phyloP scores from a whole-genome alignment of 2,329 filamentous ascomycete genomes.

The Emmonsiellopsis sp. region DNA sequence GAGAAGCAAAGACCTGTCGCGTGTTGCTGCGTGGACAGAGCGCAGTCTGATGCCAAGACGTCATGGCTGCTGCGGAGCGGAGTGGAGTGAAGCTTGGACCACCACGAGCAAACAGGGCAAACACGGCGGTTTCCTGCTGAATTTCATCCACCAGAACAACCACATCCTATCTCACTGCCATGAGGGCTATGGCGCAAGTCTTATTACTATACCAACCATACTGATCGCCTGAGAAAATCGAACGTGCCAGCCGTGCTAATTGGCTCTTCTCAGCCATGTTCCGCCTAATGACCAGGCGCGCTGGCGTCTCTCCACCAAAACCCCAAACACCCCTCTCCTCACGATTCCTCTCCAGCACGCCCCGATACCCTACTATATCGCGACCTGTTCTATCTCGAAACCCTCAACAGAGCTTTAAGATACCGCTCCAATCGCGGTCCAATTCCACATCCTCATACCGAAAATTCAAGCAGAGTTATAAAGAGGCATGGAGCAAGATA shows the following conservation, averaged over 20 bases:
- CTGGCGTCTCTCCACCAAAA: slow-evolving; percentile 15
- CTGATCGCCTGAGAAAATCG: background rate
- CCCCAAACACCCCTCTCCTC: slow-evolving; percentile 11
- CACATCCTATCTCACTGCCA: background rate
- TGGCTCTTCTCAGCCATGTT: slow-evolving; percentile 13
- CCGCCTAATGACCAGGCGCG: slow-evolving; percentile 19
- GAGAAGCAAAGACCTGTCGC: background rate
- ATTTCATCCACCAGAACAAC: background rate
- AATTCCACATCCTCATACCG: slow-evolving; percentile 16
- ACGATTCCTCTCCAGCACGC: slow-evolving; percentile 7
- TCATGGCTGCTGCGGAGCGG: slow-evolving; percentile 13
- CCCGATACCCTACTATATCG: slow-evolving; percentile 5
- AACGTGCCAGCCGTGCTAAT: background rate
- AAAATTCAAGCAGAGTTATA: slow-evolving; percentile 24
- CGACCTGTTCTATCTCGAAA: slow-evolving; percentile 4
- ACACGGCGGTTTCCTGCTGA: background rate
- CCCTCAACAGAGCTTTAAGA: background rate
- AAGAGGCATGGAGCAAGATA: slow-evolving; percentile 28
- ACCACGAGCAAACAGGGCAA: slow-evolving; percentile 6
- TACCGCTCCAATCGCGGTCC: slow-evolving; percentile 12
- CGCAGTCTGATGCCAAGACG: slow-evolving; percentile 1
- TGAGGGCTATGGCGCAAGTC: too few relatives aligned
- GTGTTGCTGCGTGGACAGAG: background rate
- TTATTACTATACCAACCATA: background rate
- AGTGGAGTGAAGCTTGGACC: slow-evolving; percentile 17